Evolutionary conservation across 2,329 filamentous ascomycete genomes (phyloP).

Genomic region (Emergomyces africanus): DNA sequence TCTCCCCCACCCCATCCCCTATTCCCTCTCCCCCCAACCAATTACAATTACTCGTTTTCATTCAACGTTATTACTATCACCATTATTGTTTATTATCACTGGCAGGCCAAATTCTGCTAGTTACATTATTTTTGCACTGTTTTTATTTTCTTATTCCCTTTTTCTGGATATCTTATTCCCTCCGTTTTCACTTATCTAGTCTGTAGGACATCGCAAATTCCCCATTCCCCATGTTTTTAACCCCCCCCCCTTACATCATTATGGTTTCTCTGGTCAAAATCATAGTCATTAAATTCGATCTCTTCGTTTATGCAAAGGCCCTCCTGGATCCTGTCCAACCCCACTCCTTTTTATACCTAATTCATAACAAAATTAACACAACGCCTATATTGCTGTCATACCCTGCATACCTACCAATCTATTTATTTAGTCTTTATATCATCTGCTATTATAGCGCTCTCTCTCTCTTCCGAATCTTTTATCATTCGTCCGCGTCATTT

Average conservation of each 20-base stretch:
- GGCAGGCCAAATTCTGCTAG: neutral
- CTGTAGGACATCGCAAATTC: neutral
- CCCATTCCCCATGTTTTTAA: neutral
- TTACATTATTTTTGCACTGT: neutral
- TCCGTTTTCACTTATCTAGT: neutral
- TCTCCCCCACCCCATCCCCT: constrained; percentile 10
- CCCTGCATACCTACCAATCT: neutral
- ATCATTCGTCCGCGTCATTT: neutral
- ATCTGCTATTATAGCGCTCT: neutral
- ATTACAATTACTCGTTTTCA: constrained; percentile 4
- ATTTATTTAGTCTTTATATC: neutral
- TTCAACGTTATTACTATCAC: constrained; percentile 3
- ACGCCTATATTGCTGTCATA: neutral
- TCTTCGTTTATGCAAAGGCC: neutral
- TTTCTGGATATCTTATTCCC: constrained; percentile 1
- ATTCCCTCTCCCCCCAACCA: constrained; percentile 9
- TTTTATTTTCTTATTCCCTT: constrained; percentile 2
- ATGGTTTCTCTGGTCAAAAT: neutral
- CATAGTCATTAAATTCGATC: neutral
- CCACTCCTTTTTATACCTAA: neutral
- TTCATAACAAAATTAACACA: neutral
- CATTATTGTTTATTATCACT: neutral
- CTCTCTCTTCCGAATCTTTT: neutral
- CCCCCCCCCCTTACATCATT: neutral
- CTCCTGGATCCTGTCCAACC: neutral